Conservation (phyloP, 2,329 filamentous ascomycete genomes). For the Botrytis paeoniae region DNA sequence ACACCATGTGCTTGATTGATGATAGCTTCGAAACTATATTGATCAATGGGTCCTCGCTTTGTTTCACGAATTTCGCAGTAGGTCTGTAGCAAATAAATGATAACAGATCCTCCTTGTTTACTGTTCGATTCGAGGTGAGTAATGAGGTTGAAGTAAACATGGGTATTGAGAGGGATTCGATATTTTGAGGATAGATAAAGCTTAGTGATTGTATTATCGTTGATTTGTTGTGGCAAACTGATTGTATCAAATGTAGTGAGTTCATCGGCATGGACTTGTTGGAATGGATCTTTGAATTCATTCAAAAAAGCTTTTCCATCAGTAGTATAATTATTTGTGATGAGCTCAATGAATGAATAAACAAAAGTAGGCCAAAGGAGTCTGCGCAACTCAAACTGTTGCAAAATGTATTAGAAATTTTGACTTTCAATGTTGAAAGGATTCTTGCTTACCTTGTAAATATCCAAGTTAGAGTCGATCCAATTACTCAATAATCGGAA, state of each 20-base stretch:
- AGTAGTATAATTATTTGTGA: slow-evolving; percentile 65
- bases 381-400: slow-evolving; percentile 78
- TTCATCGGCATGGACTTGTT: slow-evolving; percentile 76
- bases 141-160: slow-evolving; percentile 77
- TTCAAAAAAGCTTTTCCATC: slow-evolving; percentile 73
- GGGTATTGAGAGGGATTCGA: slow-evolving; percentile 81
- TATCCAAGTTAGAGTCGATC: slow-evolving; percentile 87
- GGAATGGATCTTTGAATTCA: slow-evolving; percentile 67
- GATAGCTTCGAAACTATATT: slow-evolving; percentile 60
- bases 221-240: slow-evolving; percentile 72
- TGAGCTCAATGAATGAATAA: slow-evolving; percentile 82
- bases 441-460: slow-evolving; percentile 70
- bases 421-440: too few species aligned
- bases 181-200: slow-evolving; percentile 87
- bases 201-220: slow-evolving; percentile 72
- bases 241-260: slow-evolving; percentile 72
- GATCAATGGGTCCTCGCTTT: slow-evolving; percentile 60
- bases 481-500: slow-evolving; percentile 74
- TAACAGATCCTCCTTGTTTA: slow-evolving; percentile 73
- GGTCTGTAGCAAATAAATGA: slow-evolving; percentile 68
- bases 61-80: slow-evolving; percentile 59
- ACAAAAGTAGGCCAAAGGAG: slow-evolving; percentile 92
- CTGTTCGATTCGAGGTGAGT: slow-evolving; percentile 87
- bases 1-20: slow-evolving; percentile 56
- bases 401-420: not conserved